Evolutionary conservation across 2,329 filamentous ascomycete species (phyloP), one percentile per base, ranked within the genome.

Genomic region (Cephalotrichum gorgonifer): DNA sequence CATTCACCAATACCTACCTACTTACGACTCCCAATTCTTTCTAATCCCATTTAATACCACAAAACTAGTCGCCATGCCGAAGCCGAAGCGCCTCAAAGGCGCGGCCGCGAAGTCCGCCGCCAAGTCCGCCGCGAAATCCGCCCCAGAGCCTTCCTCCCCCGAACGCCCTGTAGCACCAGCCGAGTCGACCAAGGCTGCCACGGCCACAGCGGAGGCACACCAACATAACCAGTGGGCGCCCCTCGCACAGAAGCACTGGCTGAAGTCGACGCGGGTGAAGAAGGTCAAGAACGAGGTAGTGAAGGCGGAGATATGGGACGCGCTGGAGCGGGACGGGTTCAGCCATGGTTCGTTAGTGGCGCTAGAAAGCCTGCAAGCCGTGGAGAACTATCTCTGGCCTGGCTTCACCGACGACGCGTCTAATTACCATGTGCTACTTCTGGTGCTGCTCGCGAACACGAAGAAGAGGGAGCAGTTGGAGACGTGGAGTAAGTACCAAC

Each of bases 371-470:
- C 68, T 97, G 57, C 93, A 96, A 69, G 81, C 90, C 39, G 69
- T 98, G 51, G 93, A 98, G 65, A 86, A 78, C 61, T 97, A 95
- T 62, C 76, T 98, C 26, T 98, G 93, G 93, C 93, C 93, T 43
- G 88, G 86, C 47, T 98, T 94, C 63, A 82, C 78, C 12, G 87
- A 95, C 54, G 83, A 93, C 58, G 81, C 88, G 4, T 95, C 91
- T 28, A 94, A 98, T 64, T 84, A 89, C 60, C 91, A 98, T 64
- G 85, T 96, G 48, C 73, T 97, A 30, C 74, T 98, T 53, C 81
- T 97, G 59, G 86, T 86, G 15, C 67, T 96, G 54, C 83, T 98
- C 58, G 78, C 86, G 54, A 95, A 91, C 64, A 83, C 90, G 51
- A 97, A 96, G 71, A 80, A 85, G 60, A 81, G 88, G 56, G 91